These are phyloP conservation scores for Nitzschia putrida DNA, from an alignment of 108 stramenopile genomes.

Conservation along the genomic window DNA sequence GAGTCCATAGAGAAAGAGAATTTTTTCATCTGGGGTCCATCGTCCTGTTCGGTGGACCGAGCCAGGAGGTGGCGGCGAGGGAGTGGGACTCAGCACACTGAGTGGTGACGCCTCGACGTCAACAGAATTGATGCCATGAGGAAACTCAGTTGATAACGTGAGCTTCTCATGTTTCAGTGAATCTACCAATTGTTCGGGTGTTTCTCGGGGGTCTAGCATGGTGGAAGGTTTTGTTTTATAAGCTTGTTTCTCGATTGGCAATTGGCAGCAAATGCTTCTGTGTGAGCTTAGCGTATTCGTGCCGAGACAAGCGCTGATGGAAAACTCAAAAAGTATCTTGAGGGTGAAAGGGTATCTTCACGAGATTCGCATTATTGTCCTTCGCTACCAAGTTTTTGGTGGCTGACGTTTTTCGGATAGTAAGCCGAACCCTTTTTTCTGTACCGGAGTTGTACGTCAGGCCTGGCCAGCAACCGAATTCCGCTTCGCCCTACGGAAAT, in stretches of 20 bases:
- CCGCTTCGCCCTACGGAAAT: no score
- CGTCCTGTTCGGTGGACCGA: conserved; percentile 56
- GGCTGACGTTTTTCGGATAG: background rate
- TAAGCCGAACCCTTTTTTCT: no score
- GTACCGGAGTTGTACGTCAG: no score
- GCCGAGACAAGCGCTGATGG: background rate
- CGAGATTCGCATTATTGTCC: background rate
- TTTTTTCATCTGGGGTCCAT: conserved; percentile 91
- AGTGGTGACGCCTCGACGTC: background rate
- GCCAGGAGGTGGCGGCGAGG: conserved; percentile 6
- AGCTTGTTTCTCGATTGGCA: background rate
- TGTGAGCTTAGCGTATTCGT: background rate
- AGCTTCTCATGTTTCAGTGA: background rate
- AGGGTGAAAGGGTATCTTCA: background rate
- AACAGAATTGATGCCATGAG: background rate
- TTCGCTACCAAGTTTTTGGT: background rate
- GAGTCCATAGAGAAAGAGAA: conserved; percentile 85
- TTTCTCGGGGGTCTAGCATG: background rate
- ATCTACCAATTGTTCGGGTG: background rate
- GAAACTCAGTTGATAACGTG: no score
- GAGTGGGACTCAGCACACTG: background rate
- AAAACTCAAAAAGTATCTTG: conserved; percentile 2
- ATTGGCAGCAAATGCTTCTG: background rate
- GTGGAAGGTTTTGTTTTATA: background rate
- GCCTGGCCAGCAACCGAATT: no score